Evolutionary conservation across 2,329 filamentous ascomycete genomes (phyloP).

Genomic region (Gaeumannomyces sp.): DNA sequence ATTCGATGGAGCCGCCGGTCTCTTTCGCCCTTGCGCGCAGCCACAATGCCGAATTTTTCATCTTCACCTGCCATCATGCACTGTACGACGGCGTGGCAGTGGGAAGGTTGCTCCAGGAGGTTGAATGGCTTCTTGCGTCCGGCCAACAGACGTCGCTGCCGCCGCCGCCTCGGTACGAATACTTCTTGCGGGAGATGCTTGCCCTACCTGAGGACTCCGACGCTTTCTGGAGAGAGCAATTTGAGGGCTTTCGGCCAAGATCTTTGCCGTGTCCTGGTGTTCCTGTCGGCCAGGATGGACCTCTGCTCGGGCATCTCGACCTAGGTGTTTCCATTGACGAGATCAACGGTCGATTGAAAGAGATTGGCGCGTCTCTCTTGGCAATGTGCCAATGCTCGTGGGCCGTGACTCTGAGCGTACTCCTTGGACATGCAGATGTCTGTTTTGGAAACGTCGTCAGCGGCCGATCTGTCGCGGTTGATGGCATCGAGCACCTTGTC

Average conservation of each 20-base stretch:
- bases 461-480: slow-evolving; percentile 62
- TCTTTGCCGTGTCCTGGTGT: slow-evolving; percentile 8
- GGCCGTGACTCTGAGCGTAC: slow-evolving; percentile 55
- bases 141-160: slow-evolving; percentile 36
- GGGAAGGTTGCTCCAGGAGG: slow-evolving; percentile 59
- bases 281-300: background rate
- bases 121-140: slow-evolving; percentile 51
- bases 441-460: slow-evolving; percentile 86
- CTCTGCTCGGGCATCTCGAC: slow-evolving; percentile 18
- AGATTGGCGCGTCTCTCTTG: slow-evolving; percentile 55
- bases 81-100: slow-evolving; percentile 83
- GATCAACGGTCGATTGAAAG: slow-evolving; percentile 43
- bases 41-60: slow-evolving; percentile 23
- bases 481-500: slow-evolving; percentile 65
- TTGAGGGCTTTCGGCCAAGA: slow-evolving; percentile 42
- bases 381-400: slow-evolving; percentile 67
- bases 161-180: slow-evolving; percentile 47
- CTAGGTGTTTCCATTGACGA: slow-evolving; percentile 33
- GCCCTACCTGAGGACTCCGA: slow-evolving; percentile 42
- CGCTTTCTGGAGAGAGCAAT: slow-evolving; percentile 57
- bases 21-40: slow-evolving; percentile 36
- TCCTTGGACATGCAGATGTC: slow-evolving; percentile 55
- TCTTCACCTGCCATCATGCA: slow-evolving; percentile 65
- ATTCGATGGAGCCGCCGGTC: slow-evolving; percentile 38
- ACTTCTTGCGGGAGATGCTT: slow-evolving; percentile 57